Evolutionary conservation across 768 basidiomycete species (phyloP).

Genomic region (Kwoniella sp.): DNA sequence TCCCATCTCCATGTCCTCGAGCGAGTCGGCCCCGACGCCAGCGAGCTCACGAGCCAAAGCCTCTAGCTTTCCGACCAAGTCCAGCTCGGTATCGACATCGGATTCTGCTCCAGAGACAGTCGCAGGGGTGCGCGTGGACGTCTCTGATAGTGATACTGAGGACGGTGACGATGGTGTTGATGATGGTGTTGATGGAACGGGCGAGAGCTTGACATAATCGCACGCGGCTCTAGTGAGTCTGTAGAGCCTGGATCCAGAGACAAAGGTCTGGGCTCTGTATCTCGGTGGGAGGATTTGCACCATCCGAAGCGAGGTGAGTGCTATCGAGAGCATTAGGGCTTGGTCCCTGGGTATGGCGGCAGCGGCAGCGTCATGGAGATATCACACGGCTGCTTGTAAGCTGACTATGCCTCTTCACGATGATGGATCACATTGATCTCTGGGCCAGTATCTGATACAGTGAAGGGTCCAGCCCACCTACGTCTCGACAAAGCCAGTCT

Average conservation of each 20-base stretch:
- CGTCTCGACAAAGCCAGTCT: constrained; percentile 14
- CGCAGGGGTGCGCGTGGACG: no score
- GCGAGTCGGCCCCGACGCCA: not conserved
- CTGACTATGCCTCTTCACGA: no score
- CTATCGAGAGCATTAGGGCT: constrained; percentile 9
- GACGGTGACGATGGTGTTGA: not conserved
- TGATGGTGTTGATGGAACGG: not conserved
- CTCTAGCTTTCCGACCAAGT: constrained; percentile 1
- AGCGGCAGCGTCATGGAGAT: no score
- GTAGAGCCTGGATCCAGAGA: constrained; percentile 9
- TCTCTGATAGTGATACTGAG: no score
- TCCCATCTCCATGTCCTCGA: not conserved
- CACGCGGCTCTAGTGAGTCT: constrained; percentile 14
- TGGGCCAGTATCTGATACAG: no score
- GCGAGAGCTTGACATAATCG: constrained; percentile 13
- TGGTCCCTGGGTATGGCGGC: constrained; percentile 19
- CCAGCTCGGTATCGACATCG: not conserved
- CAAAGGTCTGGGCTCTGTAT: not conserved
- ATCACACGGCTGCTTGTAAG: no score
- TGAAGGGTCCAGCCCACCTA: not conserved
- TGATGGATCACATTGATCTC: no score
- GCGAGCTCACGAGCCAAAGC: constrained; percentile 3
- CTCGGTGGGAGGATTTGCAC: not conserved
- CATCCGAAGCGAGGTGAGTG: constrained; percentile 4
- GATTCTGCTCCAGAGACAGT: not conserved